phyloP scores from a whole-genome alignment of 129 eudicot species.

The Saposhnikovia divaricata region DNA sequence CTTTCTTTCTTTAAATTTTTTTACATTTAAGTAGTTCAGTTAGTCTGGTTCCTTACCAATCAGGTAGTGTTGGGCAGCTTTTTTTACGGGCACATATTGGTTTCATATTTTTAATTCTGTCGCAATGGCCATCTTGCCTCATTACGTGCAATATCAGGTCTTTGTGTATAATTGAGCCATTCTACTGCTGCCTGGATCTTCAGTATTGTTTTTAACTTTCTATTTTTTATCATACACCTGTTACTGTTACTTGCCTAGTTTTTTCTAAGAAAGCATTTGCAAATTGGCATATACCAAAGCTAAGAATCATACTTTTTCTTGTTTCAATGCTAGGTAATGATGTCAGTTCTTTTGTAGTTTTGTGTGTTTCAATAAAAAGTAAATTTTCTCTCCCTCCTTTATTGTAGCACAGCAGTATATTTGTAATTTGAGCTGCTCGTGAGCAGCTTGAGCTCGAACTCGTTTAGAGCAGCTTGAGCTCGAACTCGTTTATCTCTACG shows the following conservation, averaged over 20 bases:
- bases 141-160: neutral
- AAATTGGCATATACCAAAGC: no score
- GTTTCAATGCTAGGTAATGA: no score
- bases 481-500: no score
- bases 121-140: neutral
- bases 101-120: neutral
- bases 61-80: neutral
- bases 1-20: neutral
- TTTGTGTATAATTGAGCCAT: neutral
- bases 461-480: no score
- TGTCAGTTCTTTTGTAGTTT: no score
- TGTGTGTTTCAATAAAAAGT: no score
- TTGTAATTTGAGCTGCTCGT: no score
- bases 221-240: neutral
- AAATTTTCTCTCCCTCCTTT: no score
- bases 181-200: neutral
- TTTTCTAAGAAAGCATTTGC: neutral
- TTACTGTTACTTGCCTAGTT: neutral
- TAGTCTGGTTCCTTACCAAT: neutral
- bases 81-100: neutral
- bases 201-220: neutral
- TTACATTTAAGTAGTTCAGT: neutral
- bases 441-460: no score
- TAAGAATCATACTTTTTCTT: no score
- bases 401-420: no score